Evolutionary conservation across 1,139 yeast genomes (phyloP), one percentile per base, ranked within the genome.

Genomic region (Hanseniaspora gamundiae): DNA sequence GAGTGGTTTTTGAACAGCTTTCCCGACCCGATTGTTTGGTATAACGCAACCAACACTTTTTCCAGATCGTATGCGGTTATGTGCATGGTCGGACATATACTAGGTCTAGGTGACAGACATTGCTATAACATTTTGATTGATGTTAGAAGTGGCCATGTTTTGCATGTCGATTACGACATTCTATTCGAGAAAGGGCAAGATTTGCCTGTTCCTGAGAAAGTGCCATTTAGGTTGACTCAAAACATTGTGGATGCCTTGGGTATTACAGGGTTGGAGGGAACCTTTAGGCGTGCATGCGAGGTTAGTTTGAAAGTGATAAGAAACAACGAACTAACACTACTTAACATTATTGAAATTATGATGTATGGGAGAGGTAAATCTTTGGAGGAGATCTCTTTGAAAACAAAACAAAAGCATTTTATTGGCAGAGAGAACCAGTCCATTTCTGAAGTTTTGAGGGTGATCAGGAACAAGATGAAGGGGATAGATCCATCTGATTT

Each of bases 141-240:
- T 55, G 80, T 81, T 52, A 74, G 72, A 38, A 74, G 78, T 2
- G 98, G 98, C 1, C 78, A 78, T 9, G 77, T 87, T 0, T 66
- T 93, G 50, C 99, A 93, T 60, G 96, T 93, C 47, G 99, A 93
- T 62, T 93, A 91, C 61, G 97, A 93, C 58, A 91, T 97, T 65
- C 67, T 93, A 40, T 93, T 93, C 58, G 98, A 86, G 56, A 91
- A 82, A 56, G 85, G 84, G 27, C 56, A 58, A 39, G 57, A 57
- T 14, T 52, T 68, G 20, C 65, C 69, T 10, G 64, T 67, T 16
- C 99, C 98, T 0, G 99, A 93, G 58, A 68, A 86, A 31, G 98
- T 93, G 1, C 99, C 98, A 0, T 93, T 93, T 61, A 69, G 99
- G 49, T 62, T 93, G 42, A 91, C 98, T 0, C 85, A 76, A 43